phyloP scores from a whole-genome alignment of 805 yeast species.

The Suhomyces canberraensis region DNA sequence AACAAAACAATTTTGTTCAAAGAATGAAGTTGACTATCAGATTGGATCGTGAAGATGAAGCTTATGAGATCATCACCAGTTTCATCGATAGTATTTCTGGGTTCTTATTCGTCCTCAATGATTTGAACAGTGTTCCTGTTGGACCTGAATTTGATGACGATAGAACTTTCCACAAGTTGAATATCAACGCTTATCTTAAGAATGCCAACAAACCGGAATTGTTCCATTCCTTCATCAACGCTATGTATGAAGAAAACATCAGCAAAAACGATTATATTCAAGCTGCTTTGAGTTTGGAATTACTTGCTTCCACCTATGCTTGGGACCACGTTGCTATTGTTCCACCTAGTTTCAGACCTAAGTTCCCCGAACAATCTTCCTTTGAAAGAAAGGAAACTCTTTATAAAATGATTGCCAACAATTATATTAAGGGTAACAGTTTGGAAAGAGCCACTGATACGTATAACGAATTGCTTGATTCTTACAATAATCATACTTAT shows the following conservation, averaged over 20 bases:
- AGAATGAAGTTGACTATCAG: conserved; percentile 47
- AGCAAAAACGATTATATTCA: conserved; percentile 64
- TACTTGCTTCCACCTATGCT: conserved; percentile 69
- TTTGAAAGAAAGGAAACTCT: conserved; percentile 78
- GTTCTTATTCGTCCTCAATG: conserved; percentile 62
- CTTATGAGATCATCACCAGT: conserved; percentile 46
- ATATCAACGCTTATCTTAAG: conserved; percentile 71
- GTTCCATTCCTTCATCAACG: conserved; percentile 74
- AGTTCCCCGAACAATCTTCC: conserved; percentile 74
- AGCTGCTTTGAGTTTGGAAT: conserved; percentile 77
- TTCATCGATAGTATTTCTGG: conserved; percentile 55
- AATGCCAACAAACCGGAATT: conserved; percentile 77
- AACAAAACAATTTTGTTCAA: conserved; percentile 52
- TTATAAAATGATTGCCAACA: conserved; percentile 64
- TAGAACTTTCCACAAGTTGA: conserved; percentile 73
- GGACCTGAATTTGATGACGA: conserved; percentile 87
- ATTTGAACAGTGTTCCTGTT: conserved; percentile 69
- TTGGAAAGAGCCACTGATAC: conserved; percentile 77
- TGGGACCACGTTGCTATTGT: conserved; percentile 65
- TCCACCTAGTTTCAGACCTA: conserved; percentile 59
- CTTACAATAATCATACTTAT: conserved; percentile 68
- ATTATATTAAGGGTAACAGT: conserved; percentile 67
- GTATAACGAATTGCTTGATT: conserved; percentile 72
- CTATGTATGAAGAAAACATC: conserved; percentile 64
- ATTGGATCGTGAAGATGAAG: conserved; percentile 63